Evolutionary conservation across 495 filamentous ascomycete species (phyloP).

Genomic region (Rhypophila decipiens): DNA sequence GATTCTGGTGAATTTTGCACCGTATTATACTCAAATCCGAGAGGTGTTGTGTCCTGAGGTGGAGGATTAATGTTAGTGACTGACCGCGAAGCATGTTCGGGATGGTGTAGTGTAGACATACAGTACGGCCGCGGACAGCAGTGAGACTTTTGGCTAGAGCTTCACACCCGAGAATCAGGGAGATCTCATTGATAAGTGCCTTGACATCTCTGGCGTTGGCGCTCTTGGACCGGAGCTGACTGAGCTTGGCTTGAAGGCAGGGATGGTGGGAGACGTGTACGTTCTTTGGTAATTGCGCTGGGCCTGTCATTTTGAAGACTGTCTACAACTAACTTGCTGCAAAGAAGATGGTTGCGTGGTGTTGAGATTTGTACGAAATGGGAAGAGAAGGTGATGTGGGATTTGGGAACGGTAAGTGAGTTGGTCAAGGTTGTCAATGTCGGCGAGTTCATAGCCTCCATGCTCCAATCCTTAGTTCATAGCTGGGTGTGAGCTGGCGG

Average conservation of each 20-base stretch:
- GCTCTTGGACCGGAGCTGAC: constrained; percentile 68
- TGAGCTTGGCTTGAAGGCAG: constrained; percentile 81
- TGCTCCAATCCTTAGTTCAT: too few relatives aligned
- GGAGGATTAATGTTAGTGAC: too few relatives aligned
- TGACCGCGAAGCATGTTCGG: too few relatives aligned
- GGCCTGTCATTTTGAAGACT: not conserved
- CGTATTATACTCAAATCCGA: constrained; percentile 64
- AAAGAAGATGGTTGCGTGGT: too few relatives aligned
- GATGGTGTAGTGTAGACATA: constrained; percentile 18
- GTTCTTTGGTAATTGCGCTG: constrained; percentile 49
- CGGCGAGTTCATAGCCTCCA: too few relatives aligned
- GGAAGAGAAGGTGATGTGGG: too few relatives aligned
- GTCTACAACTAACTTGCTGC: too few relatives aligned
- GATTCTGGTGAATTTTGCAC: constrained; percentile 50
- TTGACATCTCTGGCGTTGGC: constrained; percentile 73
- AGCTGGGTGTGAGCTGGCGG: too few relatives aligned
- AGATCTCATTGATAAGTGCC: constrained; percentile 74
- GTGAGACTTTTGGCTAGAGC: constrained; percentile 65
- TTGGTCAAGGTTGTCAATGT: too few relatives aligned
- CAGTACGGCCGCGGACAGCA: constrained; percentile 36
- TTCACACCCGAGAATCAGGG: constrained; percentile 74
- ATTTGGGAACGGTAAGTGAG: too few relatives aligned
- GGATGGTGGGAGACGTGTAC: constrained; percentile 83
- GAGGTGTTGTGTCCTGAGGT: constrained; percentile 67
- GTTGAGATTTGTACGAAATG: too few relatives aligned